These are phyloP conservation scores for Arthrinium puccinioides DNA, from an alignment of 2,329 filamentous ascomycete species.

Conservation along the genomic window DNA sequence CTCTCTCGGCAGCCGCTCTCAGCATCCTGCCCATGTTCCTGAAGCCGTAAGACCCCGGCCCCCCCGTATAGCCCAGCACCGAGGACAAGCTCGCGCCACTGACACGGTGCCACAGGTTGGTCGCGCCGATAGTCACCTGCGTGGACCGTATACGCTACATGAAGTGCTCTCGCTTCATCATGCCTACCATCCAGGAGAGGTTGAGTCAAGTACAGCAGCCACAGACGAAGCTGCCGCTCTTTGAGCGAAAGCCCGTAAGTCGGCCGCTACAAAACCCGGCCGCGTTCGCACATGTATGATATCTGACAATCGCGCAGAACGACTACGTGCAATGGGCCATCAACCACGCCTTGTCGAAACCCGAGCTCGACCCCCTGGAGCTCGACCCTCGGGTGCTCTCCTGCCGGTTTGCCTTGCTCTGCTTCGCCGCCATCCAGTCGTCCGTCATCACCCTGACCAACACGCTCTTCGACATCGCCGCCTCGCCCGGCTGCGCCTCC, in stretches of 20 bases:
- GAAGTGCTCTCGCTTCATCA: slow-evolving; percentile 20
- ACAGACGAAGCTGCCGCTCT: slow-evolving; percentile 14
- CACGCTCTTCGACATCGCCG: slow-evolving; percentile 27
- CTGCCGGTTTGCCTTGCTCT: slow-evolving; percentile 22
- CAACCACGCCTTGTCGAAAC: slow-evolving; percentile 23
- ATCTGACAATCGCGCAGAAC: slow-evolving; percentile 12
- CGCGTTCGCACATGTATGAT: too few relatives aligned
- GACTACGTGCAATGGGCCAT: slow-evolving; percentile 34
- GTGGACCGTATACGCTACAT: slow-evolving; percentile 24
- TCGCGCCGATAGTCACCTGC: slow-evolving; percentile 20
- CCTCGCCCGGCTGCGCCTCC: slow-evolving; percentile 15
- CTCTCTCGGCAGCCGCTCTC: slow-evolving; percentile 18
- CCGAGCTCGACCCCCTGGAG: slow-evolving; percentile 15
- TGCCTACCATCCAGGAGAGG: slow-evolving; percentile 25
- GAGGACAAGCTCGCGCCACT: too few relatives aligned
- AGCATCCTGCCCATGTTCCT: slow-evolving; percentile 21
- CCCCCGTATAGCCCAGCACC: not conserved
- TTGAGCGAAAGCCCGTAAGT: slow-evolving; percentile 12
- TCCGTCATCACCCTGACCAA: slow-evolving; percentile 30
- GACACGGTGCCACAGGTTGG: slow-evolving; percentile 12
- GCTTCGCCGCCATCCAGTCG: slow-evolving; percentile 30
- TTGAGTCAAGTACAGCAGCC: slow-evolving; percentile 15
- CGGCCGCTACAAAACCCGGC: too few relatives aligned
- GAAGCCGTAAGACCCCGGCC: slow-evolving; percentile 19
- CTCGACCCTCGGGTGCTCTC: slow-evolving; percentile 23